phyloP scores from a whole-genome alignment of 768 basidiomycete genomes.

The Melanogaster broomeanus region DNA sequence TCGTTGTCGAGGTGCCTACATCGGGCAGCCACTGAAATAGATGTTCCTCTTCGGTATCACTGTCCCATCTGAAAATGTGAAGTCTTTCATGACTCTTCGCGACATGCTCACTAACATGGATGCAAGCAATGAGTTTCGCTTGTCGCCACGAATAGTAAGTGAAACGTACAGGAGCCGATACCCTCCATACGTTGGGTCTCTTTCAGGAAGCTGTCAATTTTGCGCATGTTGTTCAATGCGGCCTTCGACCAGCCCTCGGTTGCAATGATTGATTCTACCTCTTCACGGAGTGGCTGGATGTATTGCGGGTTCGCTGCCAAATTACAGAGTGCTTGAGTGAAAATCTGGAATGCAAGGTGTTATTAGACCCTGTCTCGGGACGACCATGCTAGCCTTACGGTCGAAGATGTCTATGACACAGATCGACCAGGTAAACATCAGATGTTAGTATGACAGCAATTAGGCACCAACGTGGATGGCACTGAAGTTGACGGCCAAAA shows the following conservation, averaged over 20 bases:
- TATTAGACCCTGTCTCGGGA: too few species aligned
- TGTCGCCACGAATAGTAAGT: too few species aligned
- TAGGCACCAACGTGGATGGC: slow-evolving; percentile 23
- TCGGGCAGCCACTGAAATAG: slow-evolving; percentile 19
- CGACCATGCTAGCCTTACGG: too few species aligned
- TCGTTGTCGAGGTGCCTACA: slow-evolving; percentile 16
- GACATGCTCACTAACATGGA: slow-evolving; percentile 32
- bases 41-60: slow-evolving; percentile 28
- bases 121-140: too few species aligned
- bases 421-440: not conserved
- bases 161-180: slow-evolving; percentile 1
- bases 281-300: slow-evolving; percentile 32
- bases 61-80: slow-evolving; percentile 39
- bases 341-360: too few species aligned
- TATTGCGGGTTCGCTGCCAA: too few species aligned
- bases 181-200: slow-evolving; percentile 34
- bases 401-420: too few species aligned
- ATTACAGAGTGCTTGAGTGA: too few species aligned
- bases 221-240: slow-evolving; percentile 29
- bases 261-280: slow-evolving; percentile 30
- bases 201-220: slow-evolving; percentile 41
- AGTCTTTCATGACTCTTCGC: slow-evolving; percentile 29
- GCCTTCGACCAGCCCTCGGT: slow-evolving; percentile 27
- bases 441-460: too few species aligned
- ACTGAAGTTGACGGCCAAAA: slow-evolving; percentile 12